Percentiles rank a stretch among this genome's conserved stretches.
Conservation (phyloP, 2,329 filamentous ascomycete genomes). For the Parastagonospora avenae region DNA sequence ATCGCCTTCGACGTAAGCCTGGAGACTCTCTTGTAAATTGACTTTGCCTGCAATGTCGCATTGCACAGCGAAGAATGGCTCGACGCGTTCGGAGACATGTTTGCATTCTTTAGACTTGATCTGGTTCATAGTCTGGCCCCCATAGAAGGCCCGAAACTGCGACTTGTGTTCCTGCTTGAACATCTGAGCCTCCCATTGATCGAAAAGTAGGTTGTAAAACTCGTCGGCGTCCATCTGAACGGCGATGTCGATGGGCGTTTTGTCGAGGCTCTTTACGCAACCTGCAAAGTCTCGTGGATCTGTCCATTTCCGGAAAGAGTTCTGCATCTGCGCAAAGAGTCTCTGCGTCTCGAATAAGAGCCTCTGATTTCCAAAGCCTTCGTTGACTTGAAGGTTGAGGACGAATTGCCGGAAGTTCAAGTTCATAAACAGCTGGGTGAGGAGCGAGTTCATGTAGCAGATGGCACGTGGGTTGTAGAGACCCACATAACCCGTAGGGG, state of each 20-base stretch:
- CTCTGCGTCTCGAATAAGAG: slow-evolving; percentile 79
- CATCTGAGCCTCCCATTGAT: slow-evolving; percentile 86
- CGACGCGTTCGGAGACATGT: slow-evolving; percentile 88
- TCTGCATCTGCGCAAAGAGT: slow-evolving; percentile 85
- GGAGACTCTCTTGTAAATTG: slow-evolving; percentile 81
- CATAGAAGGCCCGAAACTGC: slow-evolving; percentile 81
- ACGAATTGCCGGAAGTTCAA: slow-evolving; percentile 84
- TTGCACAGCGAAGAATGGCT: slow-evolving; percentile 92
- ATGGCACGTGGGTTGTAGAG: slow-evolving; percentile 93
- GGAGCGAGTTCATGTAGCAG: slow-evolving; percentile 93
- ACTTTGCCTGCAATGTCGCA: slow-evolving; percentile 95
- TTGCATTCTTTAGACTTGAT: slow-evolving; percentile 93
- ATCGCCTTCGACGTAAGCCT: slow-evolving; percentile 95
- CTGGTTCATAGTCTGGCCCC: slow-evolving; percentile 89
- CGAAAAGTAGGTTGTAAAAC: slow-evolving; percentile 93
- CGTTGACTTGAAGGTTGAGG: slow-evolving; percentile 60
- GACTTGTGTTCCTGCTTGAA: slow-evolving; percentile 69
- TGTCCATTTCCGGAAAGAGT: slow-evolving; percentile 73
- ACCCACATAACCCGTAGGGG: slow-evolving; percentile 82
- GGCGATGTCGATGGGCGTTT: slow-evolving; percentile 79
- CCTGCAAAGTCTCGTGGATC: slow-evolving; percentile 75
- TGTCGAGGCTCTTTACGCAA: slow-evolving; percentile 82
- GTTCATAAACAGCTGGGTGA: slow-evolving; percentile 98
- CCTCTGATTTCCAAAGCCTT: slow-evolving; percentile 63
- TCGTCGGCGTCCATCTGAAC: slow-evolving; percentile 98